phyloP scores from a whole-genome alignment of 2,329 filamentous ascomycete species.

The Phaeosphaeriaceae sp. region DNA sequence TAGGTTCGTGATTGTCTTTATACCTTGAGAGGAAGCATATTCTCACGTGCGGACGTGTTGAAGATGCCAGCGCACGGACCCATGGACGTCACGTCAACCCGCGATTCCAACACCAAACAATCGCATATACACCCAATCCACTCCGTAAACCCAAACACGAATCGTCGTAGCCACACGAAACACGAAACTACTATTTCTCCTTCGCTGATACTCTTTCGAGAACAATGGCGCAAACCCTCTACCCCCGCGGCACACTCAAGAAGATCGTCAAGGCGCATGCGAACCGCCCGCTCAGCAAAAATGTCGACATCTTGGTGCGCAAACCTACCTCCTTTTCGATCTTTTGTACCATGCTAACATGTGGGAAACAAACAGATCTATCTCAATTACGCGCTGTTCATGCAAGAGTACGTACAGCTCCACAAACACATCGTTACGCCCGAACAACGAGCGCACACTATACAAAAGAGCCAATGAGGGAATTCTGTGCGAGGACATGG shows the following conservation, averaged over 20 bases:
- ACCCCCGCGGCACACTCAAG: conserved; percentile 83
- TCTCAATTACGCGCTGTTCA: conserved; percentile 82
- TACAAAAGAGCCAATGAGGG: too few species aligned
- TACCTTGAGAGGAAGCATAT: too few species aligned
- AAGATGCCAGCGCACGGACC: too few species aligned
- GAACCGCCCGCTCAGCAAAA: conserved; percentile 79
- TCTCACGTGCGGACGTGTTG: neutral
- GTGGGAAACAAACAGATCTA: conserved; percentile 69
- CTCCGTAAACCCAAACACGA: too few species aligned
- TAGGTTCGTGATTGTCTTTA: too few species aligned
- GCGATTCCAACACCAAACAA: conserved; percentile 2
- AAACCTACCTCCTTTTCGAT: neutral
- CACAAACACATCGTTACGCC: too few species aligned
- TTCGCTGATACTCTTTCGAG: too few species aligned
- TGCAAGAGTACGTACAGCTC: conserved; percentile 63
- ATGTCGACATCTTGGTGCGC: conserved; percentile 81
- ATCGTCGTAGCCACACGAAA: too few species aligned
- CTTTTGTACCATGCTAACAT: neutral
- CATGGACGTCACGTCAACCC: conserved; percentile 21
- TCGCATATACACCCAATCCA: conserved; percentile 4
- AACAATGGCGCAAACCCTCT: conserved; percentile 70
- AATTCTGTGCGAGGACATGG: too few species aligned
- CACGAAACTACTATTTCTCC: too few species aligned
- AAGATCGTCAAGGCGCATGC: conserved; percentile 91
- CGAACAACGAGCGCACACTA: too few species aligned